Conservation (phyloP, 257 asterid genomes). For the Cruciata laevipes region DNA sequence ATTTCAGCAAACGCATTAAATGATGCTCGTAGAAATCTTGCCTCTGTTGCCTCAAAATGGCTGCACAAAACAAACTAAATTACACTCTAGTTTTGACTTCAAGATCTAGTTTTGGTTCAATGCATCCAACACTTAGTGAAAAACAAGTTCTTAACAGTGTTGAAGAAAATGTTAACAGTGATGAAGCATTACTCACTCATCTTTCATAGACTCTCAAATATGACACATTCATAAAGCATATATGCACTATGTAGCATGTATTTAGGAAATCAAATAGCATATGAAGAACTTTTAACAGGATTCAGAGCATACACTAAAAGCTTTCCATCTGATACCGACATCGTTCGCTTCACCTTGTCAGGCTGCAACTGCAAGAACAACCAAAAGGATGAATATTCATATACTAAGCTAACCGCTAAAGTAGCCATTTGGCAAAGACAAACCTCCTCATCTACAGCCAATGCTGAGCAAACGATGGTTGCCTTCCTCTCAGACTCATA, state of each 20-base stretch:
- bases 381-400: background rate
- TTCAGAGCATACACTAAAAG: slow-evolving; percentile 53
- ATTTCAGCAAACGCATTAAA: slow-evolving; percentile 75
- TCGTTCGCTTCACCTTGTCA: slow-evolving; percentile 73
- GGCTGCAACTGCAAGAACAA: slow-evolving; percentile 76
- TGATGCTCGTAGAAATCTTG: slow-evolving; percentile 85
- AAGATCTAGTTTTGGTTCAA: background rate
- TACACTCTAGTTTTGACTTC: background rate
- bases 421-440: background rate
- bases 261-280: background rate
- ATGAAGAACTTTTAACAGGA: background rate
- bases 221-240: background rate
- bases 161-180: background rate
- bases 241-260: background rate
- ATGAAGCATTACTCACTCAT: too few relatives aligned
- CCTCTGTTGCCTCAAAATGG: slow-evolving; percentile 78
- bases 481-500: slow-evolving; percentile 59
- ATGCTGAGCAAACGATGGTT: slow-evolving; percentile 51
- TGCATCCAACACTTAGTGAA: background rate
- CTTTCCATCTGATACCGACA: slow-evolving; percentile 59
- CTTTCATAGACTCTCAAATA: too few relatives aligned
- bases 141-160: background rate
- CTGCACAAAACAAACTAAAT: slow-evolving; percentile 27
- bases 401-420: slow-evolving; percentile 4
- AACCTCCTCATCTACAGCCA: slow-evolving; percentile 90